Base-by-base conservation (phyloP, 2,329 filamentous ascomycete species). In the Phialophora macrospora region DNA sequence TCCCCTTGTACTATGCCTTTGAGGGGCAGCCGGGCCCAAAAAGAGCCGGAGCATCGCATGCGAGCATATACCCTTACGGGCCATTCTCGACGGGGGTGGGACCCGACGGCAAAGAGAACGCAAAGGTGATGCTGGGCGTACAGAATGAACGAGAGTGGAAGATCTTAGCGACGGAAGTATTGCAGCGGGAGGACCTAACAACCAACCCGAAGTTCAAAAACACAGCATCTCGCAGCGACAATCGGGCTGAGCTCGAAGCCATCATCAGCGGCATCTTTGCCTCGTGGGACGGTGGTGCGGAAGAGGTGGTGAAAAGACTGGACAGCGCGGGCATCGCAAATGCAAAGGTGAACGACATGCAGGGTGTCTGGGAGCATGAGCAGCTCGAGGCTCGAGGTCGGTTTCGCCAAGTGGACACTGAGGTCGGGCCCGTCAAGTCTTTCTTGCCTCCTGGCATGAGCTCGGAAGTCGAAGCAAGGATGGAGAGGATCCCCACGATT, bases 101-200 rank as follows among this genome's bases (percentile, higher is more conserved):
- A 7, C 28, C 58, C 3, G 58, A 51, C 30, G 58, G 58, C 9
- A 60, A 51, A 24, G 20, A 51, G 46, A 38, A 79, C 0, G 78
- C 78, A 0, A 79, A 80, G 0, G 83, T 86, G 14, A 86, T 86
- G 82, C 73, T 87, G 3, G 84, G 84, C 0, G 79, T 87, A 24
- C 85, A 87, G 70, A 86, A 86, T 65, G 84, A 86, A 74, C 76
- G 84, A 2, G 85, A 87, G 70, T 86, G 83, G 83, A 74, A 70
- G 0, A 82, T 75, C 5, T 79, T 87, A 12, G 85, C 83, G 63
- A 72, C 73, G 0, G 72, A 78, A 1, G 83, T 86, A 0, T 74
- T 87, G 3, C 76, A 74, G 0, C 75, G 81, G 52, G 74, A 77
- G 0, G 76, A 74, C 0, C 67, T 86, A 1, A 77, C 79, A 0